These are phyloP conservation scores for Dianthus caryophyllus DNA, from an alignment of 148 eudicot genomes.

Conservation along the genomic window DNA sequence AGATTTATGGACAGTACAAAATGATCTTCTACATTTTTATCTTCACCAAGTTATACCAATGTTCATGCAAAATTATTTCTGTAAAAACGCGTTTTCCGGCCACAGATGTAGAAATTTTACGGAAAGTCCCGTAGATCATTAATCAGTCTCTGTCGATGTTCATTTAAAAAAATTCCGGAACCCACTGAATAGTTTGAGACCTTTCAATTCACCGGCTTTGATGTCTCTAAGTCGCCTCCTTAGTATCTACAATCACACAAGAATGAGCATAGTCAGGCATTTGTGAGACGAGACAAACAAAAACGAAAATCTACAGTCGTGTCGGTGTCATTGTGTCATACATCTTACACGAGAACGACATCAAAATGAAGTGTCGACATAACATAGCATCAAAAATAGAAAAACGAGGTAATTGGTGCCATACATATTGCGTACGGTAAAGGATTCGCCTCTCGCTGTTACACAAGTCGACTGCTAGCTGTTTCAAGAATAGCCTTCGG, in stretches of 20 bases:
- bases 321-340: too few relatives aligned
- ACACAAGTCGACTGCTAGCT: constrained; percentile 88
- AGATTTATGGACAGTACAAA: too few relatives aligned
- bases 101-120: background rate
- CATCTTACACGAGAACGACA: too few relatives aligned
- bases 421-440: constrained; percentile 85
- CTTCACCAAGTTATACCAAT: background rate
- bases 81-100: background rate
- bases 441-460: constrained; percentile 86
- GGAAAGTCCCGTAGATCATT: background rate
- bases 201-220: constrained; percentile 75
- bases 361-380: too few relatives aligned
- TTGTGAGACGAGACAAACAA: background rate
- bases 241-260: constrained; percentile 56
- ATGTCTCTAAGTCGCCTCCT: constrained; percentile 84
- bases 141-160: constrained; percentile 4
- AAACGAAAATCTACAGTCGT: background rate
- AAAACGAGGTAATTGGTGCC: constrained; percentile 15
- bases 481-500: constrained; percentile 79
- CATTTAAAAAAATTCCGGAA: constrained; percentile 64
- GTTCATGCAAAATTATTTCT: background rate
- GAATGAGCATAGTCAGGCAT: constrained; percentile 1
- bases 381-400: too few relatives aligned
- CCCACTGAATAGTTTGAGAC: constrained; percentile 63
- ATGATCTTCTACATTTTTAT: background rate